These are phyloP conservation scores for Solanum clarkiae DNA, from an alignment of 257 asterid genomes.

Conservation along the genomic window DNA sequence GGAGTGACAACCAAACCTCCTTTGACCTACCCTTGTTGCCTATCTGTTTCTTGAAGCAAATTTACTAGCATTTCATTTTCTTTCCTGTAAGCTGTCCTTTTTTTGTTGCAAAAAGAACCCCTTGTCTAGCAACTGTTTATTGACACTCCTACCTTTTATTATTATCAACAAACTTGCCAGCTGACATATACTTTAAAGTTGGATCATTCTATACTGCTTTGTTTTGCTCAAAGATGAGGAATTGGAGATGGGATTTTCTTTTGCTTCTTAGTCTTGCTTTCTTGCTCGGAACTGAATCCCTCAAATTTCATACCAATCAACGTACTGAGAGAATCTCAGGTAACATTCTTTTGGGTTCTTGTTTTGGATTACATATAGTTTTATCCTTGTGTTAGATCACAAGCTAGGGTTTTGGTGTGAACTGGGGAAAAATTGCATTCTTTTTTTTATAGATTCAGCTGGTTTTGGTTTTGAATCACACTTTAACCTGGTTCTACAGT, in stretches of 20 bases:
- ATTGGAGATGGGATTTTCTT: slow-evolving; percentile 14
- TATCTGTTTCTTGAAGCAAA: slow-evolving; percentile 24
- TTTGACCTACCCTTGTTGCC: neutral
- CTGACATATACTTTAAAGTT: neutral
- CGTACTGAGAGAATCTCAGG: slow-evolving; percentile 37
- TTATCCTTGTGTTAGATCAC: neutral
- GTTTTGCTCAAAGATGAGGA: slow-evolving; percentile 1
- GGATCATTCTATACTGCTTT: neutral
- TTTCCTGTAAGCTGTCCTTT: slow-evolving; percentile 1
- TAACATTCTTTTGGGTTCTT: neutral
- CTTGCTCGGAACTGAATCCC: slow-evolving; percentile 9
- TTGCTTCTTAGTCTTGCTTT: slow-evolving; percentile 5
- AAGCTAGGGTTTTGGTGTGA: neutral
- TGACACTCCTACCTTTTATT: slow-evolving; percentile 27
- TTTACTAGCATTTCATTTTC: slow-evolving; percentile 5
- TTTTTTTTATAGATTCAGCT: neutral
- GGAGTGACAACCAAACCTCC: slow-evolving; percentile 2
- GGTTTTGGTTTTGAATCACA: neutral
- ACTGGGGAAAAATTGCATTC: neutral
- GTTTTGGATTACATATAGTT: neutral
- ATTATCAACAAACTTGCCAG: neutral
- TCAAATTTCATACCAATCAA: slow-evolving; percentile 19
- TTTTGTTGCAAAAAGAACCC: neutral
- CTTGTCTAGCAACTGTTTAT: slow-evolving; percentile 17
- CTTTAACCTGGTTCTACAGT: neutral